Evolutionary conservation across 2,329 filamentous ascomycete genomes (phyloP), one percentile per base, ranked within the genome.

Genomic region (Botrytis fragariae): DNA sequence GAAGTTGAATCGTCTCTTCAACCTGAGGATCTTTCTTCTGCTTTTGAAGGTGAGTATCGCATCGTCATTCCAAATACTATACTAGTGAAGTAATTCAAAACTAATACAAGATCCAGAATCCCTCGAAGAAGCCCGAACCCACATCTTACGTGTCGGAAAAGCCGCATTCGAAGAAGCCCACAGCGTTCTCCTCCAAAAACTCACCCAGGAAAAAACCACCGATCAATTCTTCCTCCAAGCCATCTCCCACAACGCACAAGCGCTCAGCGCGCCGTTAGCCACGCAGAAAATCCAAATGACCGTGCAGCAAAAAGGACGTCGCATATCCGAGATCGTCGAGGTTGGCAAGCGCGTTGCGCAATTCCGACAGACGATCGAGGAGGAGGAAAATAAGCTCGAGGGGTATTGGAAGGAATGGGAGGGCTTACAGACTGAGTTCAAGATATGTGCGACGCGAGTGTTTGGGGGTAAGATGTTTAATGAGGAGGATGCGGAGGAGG

Each of bases 401-500:
- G 74, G 75, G 1, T 76, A 74, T n/a, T 81, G 79, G 79, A 77
- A 74, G 48, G 61, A 77, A 39, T 81, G 78, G 77, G 76, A 80
- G 42, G 74, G 77, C 2, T 22, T 80, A 2, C 78, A 80, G 70
- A 48, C 68, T 14, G 79, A 81, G 51, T 79, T 78, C 63, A 32
- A 77, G 18, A 71, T 74, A 68, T 74, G 80, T 57, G 78, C 73
- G 32, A 60, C 74, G 4, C 72, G 75, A 35, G 65, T 77, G 14
- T 74, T 77, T 44, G 74, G 76, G 5, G 48, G 35, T n/a, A 68
- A 78, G 42, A 69, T 71, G 5, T 75, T 78, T 61, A 75, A 74
- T 1, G 71, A 71, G 29, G n/a, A n/a, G 16, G 69, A 62, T n/a
- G 60, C 63, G 25, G 44, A 68, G 7, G 65, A 48, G 42, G 77